Conservation (phyloP, 768 basidiomycete species). For the Calocybe indica region DNA sequence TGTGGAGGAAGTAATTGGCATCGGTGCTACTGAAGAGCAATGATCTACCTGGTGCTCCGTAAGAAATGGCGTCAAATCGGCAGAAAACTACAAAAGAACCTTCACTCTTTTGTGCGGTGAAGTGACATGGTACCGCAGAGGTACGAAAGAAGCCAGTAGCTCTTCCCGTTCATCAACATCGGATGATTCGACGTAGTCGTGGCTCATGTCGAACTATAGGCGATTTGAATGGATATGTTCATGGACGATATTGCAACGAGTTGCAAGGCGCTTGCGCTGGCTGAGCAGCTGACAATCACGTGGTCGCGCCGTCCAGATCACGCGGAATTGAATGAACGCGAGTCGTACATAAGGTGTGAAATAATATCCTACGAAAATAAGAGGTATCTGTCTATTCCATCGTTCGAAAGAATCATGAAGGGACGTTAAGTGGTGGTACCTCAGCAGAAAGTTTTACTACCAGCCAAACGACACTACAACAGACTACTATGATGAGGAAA, state of each 20-base stretch:
- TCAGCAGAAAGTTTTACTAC: conserved; percentile 9
- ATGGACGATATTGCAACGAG: background rate
- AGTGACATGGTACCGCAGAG: conserved; percentile 4
- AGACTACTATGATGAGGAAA: conserved; percentile 8
- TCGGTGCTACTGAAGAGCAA: background rate
- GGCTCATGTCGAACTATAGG: too few relatives aligned
- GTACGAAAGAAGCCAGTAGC: conserved; percentile 15
- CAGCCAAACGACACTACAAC: conserved; percentile 6
- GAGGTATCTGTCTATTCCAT: too few relatives aligned
- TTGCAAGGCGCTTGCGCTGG: background rate
- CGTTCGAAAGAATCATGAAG: too few relatives aligned
- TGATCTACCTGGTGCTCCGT: conserved; percentile 29
- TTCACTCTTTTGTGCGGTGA: background rate
- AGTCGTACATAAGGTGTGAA: too few relatives aligned
- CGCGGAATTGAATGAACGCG: too few relatives aligned
- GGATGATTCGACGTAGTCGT: conserved; percentile 54
- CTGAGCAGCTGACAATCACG: background rate
- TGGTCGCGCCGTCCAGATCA: background rate
- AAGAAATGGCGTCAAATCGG: conserved; percentile 12
- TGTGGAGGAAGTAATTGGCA: background rate
- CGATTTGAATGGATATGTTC: background rate
- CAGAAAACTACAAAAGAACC: conserved; percentile 10
- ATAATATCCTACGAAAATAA: too few relatives aligned
- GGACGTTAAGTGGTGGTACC: background rate
- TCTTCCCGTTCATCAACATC: conserved; percentile 56